These are phyloP conservation scores for Cercophora scortea DNA, from an alignment of 495 filamentous ascomycete species.

Conservation along the genomic window DNA sequence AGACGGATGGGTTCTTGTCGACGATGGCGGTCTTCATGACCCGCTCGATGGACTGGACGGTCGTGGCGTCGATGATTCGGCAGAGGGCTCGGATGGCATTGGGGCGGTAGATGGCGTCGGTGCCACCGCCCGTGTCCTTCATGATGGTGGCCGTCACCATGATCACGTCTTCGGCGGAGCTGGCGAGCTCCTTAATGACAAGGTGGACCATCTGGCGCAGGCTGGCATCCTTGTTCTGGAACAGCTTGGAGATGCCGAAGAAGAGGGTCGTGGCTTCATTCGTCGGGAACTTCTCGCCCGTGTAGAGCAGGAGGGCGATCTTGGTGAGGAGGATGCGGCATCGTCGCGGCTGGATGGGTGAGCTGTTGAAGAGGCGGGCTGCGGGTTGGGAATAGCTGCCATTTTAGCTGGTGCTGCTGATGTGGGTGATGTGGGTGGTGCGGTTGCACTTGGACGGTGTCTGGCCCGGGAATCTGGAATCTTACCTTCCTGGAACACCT, in stretches of 20 bases:
- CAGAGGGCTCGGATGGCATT: conserved; percentile 96
- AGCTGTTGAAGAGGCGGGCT: conserved; percentile 97
- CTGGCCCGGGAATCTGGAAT: conserved; percentile 10
- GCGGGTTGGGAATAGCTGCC: conserved; percentile 2
- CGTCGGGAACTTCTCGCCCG: conserved; percentile 90
- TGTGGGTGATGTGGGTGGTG: too few species aligned
- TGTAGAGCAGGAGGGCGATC: conserved; percentile 93
- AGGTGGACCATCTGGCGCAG: conserved; percentile 99
- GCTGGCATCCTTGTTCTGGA: conserved; percentile 98
- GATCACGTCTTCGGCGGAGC: conserved; percentile 97
- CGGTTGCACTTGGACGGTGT: too few species aligned
- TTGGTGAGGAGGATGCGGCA: conserved; percentile 95
- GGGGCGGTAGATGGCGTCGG: conserved; percentile 88
- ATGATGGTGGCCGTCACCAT: conserved; percentile 99
- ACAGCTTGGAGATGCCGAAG: conserved; percentile 98
- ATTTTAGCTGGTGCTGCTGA: too few species aligned
- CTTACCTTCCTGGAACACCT: conserved; percentile 98
- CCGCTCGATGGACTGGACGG: conserved; percentile 95
- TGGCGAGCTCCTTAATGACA: conserved; percentile 91
- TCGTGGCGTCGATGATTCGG: conserved; percentile 95
- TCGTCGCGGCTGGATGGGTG: conserved; percentile 87
- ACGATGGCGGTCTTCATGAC: conserved; percentile 99
- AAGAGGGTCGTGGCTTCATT: conserved; percentile 98
- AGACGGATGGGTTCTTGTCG: conserved; percentile 97
- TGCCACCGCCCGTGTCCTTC: conserved; percentile 96